Evolutionary conservation across 768 basidiomycete genomes (phyloP), one percentile per base, ranked within the genome.

Genomic region (Lentinula raphanica): DNA sequence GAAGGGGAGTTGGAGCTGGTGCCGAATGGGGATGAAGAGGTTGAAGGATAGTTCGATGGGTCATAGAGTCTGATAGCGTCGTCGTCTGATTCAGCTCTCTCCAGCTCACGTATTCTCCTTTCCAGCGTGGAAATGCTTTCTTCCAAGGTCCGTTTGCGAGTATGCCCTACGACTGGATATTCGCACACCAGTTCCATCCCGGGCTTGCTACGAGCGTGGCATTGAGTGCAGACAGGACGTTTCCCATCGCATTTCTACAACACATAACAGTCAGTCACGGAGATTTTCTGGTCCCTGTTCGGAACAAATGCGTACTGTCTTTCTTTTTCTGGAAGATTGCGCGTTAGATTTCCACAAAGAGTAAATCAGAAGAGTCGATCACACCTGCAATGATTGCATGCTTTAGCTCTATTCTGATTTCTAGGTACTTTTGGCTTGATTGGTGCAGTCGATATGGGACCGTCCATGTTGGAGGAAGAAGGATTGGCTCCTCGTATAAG

Each of bases 191-290:
- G 32, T 38, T 78, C 77, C 4, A 72, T 72, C 7, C 54, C 61
- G 4, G 58, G 49, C 17, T 74, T 66, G 42, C 72, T 68, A 0
- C 70, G 69, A 4, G 73, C 64, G 12, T 67, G 58, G 58, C 78
- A 79, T 54, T 72, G 79, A 17, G 67, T 66, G 51, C 78, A 79
- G 3, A 68, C 63, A 0, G 78, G 78, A 31, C 72, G 68, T 6
- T 50, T 55, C 3, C 77, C 75, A 59, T 79, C 78, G 42, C 78
- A 79, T 60, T 70, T 69, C 78, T 79, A 38, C 8, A 40, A 19
- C 19, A 25, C 35, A 17, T 9, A 21, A 13, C 35, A 27, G 25
- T 48, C 17, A 48, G 28, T 3, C 5, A 28, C 19, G 21, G 7
- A 23, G 42, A 44, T 9, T n/a, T 5, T 44, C 3, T 9, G 15